Evolutionary conservation across 495 filamentous ascomycete genomes (phyloP), one percentile per base, ranked within the genome.

Genomic region (Neurospora hispaniola): DNA sequence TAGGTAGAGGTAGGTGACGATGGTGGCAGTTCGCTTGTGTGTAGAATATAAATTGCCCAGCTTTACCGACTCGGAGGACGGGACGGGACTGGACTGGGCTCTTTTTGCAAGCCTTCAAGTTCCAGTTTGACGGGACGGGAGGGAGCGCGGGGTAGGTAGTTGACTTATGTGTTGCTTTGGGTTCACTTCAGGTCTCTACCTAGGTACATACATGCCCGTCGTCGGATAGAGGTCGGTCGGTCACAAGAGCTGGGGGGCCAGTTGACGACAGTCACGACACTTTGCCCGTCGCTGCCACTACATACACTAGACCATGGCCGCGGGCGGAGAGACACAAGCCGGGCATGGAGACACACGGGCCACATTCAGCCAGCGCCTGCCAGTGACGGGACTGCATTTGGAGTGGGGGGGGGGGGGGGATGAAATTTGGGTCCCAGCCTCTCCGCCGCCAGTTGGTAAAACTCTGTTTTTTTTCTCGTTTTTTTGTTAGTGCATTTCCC

Each of bases 81-180:
- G 39, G 39, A 39, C 35, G 35, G 35, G 35, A 31, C 27, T 31
- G 27, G 27, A 38, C 35, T 38, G 35, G 35, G 5, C 54, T 35
- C 54, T 62, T 12, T 35, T 35, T 35, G 54, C 54, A 62, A 62
- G 54, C 54, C 54, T 62, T 62, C 27, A 62, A 62, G 27, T 62
- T 62, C 54, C 54, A 62, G 54, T 62, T 62, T 62, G 54, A 62
- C 54, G 54, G 54, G 54, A 62, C 23, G 54, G 54, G 54, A 62
- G 11, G 48, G 73, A 62, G 74, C 35, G 75, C 71, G 75, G 75
- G 73, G 75, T 71, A 69, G 73, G 75, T 71, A 69, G 74, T 27
- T 41, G 54, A 48, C 72, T 38, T 77, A 75, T 73, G 74, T 73
- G 75, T 75, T 75, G 46, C 46, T 23, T 54, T 54, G 2, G 27